A percentile compares a stretch with the other conserved stretches of the same genome.
These are phyloP conservation scores for Rutstroemia sp. DNA, from an alignment of 2,329 filamentous ascomycete species.

Conservation along the genomic window DNA sequence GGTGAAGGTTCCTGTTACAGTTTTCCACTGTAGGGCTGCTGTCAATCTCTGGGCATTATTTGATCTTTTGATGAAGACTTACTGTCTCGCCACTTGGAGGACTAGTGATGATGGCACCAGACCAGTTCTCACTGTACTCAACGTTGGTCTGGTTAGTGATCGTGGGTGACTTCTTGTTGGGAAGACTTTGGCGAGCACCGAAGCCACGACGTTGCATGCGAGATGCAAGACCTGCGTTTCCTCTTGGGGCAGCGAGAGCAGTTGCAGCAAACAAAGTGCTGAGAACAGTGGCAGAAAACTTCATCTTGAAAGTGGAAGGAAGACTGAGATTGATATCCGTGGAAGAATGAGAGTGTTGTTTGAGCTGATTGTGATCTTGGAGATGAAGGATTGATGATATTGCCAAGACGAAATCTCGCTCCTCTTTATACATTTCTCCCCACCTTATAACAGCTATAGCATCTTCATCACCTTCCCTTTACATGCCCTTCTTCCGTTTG, in stretches of 20 bases:
- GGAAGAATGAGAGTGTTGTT: too few species aligned
- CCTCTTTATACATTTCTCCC: too few species aligned
- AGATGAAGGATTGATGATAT: too few species aligned
- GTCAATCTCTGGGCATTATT: background rate
- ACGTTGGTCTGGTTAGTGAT: slow-evolving; percentile 21
- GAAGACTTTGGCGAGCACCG: background rate
- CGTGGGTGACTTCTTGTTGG: background rate
- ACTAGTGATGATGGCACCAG: slow-evolving; percentile 30
- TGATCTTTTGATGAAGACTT: background rate
- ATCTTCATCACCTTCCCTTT: too few species aligned
- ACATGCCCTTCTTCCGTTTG: too few species aligned
- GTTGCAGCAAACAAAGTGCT: background rate
- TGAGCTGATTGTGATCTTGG: too few species aligned
- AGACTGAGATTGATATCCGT: too few species aligned
- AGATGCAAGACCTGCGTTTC: background rate
- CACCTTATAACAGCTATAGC: too few species aligned
- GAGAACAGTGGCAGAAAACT: background rate
- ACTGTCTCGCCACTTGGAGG: slow-evolving; percentile 21
- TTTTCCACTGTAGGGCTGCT: slow-evolving; percentile 23
- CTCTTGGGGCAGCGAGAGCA: background rate
- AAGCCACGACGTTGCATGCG: background rate
- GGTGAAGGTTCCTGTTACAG: slow-evolving; percentile 31
- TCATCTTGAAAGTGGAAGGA: background rate
- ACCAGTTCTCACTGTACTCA: slow-evolving; percentile 30
- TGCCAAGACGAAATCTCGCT: too few species aligned